A percentile compares a stretch with the other conserved stretches of the same genome.
These are phyloP conservation scores for Rhododendron simsii DNA, from an alignment of 148 eudicot species.

Conservation along the genomic window DNA sequence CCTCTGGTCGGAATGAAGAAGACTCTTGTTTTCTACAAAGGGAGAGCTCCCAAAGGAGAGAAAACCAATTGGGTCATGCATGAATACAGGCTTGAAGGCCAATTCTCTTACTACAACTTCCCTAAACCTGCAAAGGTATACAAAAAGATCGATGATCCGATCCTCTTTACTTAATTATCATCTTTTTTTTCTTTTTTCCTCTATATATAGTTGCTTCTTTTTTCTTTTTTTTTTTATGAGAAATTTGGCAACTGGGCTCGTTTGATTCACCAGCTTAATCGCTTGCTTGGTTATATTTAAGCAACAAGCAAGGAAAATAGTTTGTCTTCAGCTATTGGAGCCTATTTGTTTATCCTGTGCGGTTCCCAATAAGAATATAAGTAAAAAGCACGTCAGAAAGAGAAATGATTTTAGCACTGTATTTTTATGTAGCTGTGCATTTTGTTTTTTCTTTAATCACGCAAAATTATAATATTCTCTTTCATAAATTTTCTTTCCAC, in stretches of 20 bases:
- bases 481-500: not conserved
- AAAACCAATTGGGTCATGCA: slow-evolving; percentile 64
- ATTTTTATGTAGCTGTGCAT: not conserved
- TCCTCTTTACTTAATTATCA: not conserved
- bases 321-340: not conserved
- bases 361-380: not conserved
- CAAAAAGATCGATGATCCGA: not conserved
- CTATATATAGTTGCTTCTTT: not conserved
- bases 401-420: not conserved
- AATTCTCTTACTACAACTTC: slow-evolving; percentile 35
- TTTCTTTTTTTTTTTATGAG: not conserved
- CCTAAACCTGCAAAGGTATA: slow-evolving; percentile 34
- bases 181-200: not conserved
- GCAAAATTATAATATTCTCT: not conserved
- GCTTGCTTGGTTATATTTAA: not conserved
- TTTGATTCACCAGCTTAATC: not conserved
- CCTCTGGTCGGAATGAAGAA: slow-evolving; percentile 49
- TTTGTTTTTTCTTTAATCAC: not conserved
- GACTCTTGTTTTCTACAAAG: slow-evolving; percentile 60
- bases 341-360: not conserved
- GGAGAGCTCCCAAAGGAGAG: slow-evolving; percentile 59
- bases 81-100: slow-evolving; percentile 50
- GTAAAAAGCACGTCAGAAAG: not conserved
- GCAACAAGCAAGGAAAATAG: not conserved
- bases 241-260: not conserved